Evolutionary conservation across 805 yeast genomes (phyloP).

Genomic region (Candida railenensis): DNA sequence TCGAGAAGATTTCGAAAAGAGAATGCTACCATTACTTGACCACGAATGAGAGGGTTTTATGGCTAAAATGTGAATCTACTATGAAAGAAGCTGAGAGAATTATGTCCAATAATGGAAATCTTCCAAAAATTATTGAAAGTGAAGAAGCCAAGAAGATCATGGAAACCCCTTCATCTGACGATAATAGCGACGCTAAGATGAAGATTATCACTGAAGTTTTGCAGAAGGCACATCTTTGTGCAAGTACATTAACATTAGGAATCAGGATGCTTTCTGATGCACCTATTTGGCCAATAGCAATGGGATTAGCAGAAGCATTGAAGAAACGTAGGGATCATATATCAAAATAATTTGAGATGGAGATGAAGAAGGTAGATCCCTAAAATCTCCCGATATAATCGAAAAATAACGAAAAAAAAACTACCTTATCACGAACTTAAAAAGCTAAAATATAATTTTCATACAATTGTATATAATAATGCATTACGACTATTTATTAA

Average conservation of each 20-base stretch:
- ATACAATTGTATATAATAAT: neutral
- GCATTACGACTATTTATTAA: conserved; percentile 2
- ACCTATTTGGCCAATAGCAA: conserved; percentile 82
- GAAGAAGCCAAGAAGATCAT: neutral
- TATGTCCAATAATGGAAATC: conserved; percentile 18
- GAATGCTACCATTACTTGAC: conserved; percentile 25
- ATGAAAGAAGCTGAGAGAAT: conserved; percentile 61
- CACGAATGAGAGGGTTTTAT: conserved; percentile 57
- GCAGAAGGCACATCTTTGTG: conserved; percentile 48
- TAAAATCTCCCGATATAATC: neutral
- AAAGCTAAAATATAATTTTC: neutral
- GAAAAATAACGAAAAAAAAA: neutral
- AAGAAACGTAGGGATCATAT: conserved; percentile 47
- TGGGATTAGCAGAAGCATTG: conserved; percentile 76
- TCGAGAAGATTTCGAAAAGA: conserved; percentile 7
- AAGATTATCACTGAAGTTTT: conserved; percentile 31
- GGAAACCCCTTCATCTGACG: conserved; percentile 18
- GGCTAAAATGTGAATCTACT: conserved; percentile 63
- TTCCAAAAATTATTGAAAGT: conserved; percentile 53
- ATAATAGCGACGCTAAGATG: conserved; percentile 13
- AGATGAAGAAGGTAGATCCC: neutral
- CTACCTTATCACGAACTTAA: neutral
- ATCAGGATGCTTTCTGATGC: conserved; percentile 79
- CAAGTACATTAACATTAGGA: conserved; percentile 64
- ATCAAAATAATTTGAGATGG: neutral